A percentile compares a stretch with the other conserved stretches of the same genome.
phyloP scores from a whole-genome alignment of 208 protist species.

The Leishmania amazonensis region DNA sequence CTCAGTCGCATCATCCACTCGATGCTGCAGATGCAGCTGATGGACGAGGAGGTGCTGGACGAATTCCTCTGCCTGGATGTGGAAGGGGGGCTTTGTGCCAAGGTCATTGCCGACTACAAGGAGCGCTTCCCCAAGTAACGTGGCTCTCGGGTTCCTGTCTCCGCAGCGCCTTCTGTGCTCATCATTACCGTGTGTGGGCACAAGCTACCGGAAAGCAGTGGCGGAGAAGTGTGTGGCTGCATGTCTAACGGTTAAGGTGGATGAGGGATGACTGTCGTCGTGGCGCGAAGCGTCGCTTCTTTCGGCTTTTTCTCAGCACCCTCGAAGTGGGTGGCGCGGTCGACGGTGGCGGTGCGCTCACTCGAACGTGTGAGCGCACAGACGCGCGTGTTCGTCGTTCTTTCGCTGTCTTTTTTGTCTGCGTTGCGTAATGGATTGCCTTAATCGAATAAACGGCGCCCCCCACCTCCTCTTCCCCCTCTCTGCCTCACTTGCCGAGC shows the following conservation, averaged over 20 bases:
- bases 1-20: constrained; percentile 65
- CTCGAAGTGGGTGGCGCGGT: not conserved
- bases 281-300: not conserved
- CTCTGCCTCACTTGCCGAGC: not conserved
- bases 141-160: not conserved
- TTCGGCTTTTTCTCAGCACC: not conserved
- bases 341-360: not conserved
- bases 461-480: not conserved
- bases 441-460: not conserved
- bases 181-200: not conserved
- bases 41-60: constrained; percentile 54
- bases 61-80: constrained; percentile 46
- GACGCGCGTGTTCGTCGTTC: not conserved
- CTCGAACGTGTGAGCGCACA: not conserved
- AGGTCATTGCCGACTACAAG: constrained; percentile 40
- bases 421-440: constrained; percentile 1
- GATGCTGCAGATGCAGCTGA: constrained; percentile 58
- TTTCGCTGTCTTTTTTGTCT: not conserved
- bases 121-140: constrained; percentile 5
- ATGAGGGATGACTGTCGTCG: not conserved
- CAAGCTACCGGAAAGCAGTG: not conserved
- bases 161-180: not conserved
- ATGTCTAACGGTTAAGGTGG: not conserved
- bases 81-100: constrained; percentile 39
- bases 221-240: not conserved